Conservation (phyloP, 2,329 filamentous ascomycete species). For the Aureobasidium sp. region DNA sequence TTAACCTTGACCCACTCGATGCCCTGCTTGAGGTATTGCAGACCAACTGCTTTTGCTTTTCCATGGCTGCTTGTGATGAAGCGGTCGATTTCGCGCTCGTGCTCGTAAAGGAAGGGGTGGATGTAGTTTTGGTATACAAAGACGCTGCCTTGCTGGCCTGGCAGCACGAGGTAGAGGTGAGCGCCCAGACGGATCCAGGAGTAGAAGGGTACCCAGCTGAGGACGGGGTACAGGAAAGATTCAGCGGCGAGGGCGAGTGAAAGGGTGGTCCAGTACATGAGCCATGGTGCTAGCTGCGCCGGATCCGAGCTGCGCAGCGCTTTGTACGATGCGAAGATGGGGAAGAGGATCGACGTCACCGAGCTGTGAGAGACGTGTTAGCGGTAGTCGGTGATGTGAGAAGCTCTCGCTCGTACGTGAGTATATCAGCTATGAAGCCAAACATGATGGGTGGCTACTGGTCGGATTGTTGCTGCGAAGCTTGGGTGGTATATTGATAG, state of each 20-base stretch:
- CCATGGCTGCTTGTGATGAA: slow-evolving; percentile 78
- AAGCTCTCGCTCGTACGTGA: slow-evolving; percentile 54
- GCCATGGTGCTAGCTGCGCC: slow-evolving; percentile 85
- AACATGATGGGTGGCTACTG: slow-evolving; percentile 48
- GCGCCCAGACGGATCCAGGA: slow-evolving; percentile 79
- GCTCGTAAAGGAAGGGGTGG: slow-evolving; percentile 77
- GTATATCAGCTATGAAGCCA: slow-evolving; percentile 64
- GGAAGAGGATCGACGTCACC: slow-evolving; percentile 81
- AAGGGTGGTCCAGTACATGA: slow-evolving; percentile 98
- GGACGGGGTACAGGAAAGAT: slow-evolving; percentile 78
- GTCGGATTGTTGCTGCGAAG: background rate
- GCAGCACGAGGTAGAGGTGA: slow-evolving; percentile 91
- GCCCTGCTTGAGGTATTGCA: slow-evolving; percentile 44
- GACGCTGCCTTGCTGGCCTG: slow-evolving; percentile 88
- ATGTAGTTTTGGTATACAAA: slow-evolving; percentile 76
- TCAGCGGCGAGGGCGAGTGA: slow-evolving; percentile 73
- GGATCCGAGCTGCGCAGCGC: slow-evolving; percentile 88
- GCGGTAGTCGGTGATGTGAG: slow-evolving; percentile 8
- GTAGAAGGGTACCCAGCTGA: slow-evolving; percentile 90
- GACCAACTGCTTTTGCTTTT: slow-evolving; percentile 63
- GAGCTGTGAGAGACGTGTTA: slow-evolving; percentile 47
- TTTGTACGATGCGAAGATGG: slow-evolving; percentile 96
- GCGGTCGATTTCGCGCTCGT: slow-evolving; percentile 82
- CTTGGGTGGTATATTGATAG: background rate
- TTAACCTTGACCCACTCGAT: slow-evolving; percentile 58